Evolutionary conservation across 495 filamentous ascomycete species (phyloP).

Genomic region (Parathielavia hyrcaniae): DNA sequence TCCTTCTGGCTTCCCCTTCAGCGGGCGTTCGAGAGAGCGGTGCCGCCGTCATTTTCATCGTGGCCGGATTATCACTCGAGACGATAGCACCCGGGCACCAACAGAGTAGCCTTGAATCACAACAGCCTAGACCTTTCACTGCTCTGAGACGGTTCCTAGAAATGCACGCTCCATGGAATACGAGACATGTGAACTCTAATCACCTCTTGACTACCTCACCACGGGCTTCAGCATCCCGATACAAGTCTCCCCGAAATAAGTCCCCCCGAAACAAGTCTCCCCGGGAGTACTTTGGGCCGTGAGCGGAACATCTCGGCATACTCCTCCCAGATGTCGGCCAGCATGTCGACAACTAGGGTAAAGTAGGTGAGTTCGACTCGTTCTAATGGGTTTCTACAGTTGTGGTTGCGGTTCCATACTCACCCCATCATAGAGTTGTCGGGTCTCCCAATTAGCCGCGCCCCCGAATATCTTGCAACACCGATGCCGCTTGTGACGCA

Average conservation of each 20-base stretch:
- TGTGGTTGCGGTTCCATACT: conserved; percentile 20
- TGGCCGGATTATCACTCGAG: not conserved
- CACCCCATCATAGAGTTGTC: conserved; percentile 18
- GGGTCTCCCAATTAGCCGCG: conserved; percentile 20
- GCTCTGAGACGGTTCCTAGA: not conserved
- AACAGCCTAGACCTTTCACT: not conserved
- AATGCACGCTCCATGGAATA: conserved; percentile 1
- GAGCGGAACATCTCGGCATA: not conserved
- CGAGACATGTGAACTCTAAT: not conserved
- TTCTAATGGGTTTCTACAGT: conserved; percentile 7
- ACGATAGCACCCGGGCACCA: not conserved
- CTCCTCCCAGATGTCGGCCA: conserved; percentile 9
- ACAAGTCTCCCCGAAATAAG: not conserved
- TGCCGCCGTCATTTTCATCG: not conserved
- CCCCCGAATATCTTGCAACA: conserved; percentile 19
- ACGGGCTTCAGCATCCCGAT: not conserved
- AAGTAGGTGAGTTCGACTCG: conserved; percentile 17
- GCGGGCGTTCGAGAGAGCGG: not conserved
- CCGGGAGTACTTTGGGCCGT: not conserved
- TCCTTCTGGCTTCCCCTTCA: not conserved
- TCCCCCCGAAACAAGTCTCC: not conserved
- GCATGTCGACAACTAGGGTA: conserved; percentile 19
- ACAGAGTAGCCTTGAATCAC: not conserved
- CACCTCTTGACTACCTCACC: not conserved
- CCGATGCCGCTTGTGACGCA: conserved; percentile 20